Percentiles rank a stretch among this genome's conserved stretches.
These are phyloP conservation scores for Acmispon strigosus DNA, from an alignment of 306 rosid species.

Conservation along the genomic window DNA sequence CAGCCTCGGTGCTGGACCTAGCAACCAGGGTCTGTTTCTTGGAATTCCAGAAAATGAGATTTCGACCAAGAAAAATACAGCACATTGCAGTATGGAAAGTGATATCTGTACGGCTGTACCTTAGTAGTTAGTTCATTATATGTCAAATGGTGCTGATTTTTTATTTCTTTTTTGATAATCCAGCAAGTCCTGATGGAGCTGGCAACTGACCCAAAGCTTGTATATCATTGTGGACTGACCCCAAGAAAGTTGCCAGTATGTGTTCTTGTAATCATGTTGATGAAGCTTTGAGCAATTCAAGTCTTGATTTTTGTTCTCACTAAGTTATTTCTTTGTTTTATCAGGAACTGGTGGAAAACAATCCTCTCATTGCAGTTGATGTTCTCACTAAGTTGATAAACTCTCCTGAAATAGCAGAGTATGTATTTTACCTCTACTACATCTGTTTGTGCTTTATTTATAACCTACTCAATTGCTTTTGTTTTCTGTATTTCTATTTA, in stretches of 20 bases:
- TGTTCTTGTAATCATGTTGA: slow-evolving; percentile 16
- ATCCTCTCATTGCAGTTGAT: slow-evolving; percentile 92
- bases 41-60: no score
- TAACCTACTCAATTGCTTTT: slow-evolving; percentile 15
- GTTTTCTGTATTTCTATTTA: slow-evolving; percentile 31
- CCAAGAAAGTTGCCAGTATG: slow-evolving; percentile 92
- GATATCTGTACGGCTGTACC: not conserved
- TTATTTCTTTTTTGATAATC: slow-evolving; percentile 24
- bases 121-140: not conserved
- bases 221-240: slow-evolving; percentile 92
- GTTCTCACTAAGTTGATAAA: slow-evolving; percentile 87
- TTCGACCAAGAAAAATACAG: no score
- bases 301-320: slow-evolving; percentile 4
- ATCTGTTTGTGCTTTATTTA: slow-evolving; percentile 5
- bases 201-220: slow-evolving; percentile 80
- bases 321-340: slow-evolving; percentile 5
- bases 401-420: slow-evolving; percentile 87
- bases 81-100: not conserved
- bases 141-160: slow-evolving; percentile 25
- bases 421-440: slow-evolving; percentile 30
- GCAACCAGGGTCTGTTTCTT: no score
- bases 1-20: no score
- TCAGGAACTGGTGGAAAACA: slow-evolving; percentile 96
- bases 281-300: slow-evolving; percentile 2
- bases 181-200: slow-evolving; percentile 87